Evolutionary conservation across 352 stramenopile species (phyloP).

Genomic region (Elongisporangium prolatum): DNA sequence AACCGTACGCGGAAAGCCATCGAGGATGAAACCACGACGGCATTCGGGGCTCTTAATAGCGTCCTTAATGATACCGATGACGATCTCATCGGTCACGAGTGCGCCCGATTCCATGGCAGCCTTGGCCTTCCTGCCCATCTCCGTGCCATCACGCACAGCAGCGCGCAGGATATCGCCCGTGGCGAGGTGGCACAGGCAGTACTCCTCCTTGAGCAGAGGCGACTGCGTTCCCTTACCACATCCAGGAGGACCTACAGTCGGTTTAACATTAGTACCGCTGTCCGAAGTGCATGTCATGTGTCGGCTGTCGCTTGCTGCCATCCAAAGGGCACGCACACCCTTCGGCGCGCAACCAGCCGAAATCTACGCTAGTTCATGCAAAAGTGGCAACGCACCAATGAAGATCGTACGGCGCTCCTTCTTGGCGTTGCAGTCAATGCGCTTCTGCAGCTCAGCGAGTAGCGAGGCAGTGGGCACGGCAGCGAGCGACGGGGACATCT

Average conservation of each 20-base stretch:
- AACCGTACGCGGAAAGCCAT: conserved; percentile 99
- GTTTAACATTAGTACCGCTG: conserved; percentile 1
- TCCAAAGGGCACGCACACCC: not conserved
- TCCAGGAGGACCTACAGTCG: conserved; percentile 78
- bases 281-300: not conserved
- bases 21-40: conserved; percentile 98
- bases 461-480: conserved; percentile 80
- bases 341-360: not conserved
- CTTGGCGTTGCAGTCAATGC: conserved; percentile 89
- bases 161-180: conserved; percentile 99
- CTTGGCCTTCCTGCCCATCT: conserved; percentile 97
- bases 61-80: conserved; percentile 99
- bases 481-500: conserved; percentile 34
- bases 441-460: conserved; percentile 89
- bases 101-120: conserved; percentile 96
- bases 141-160: conserved; percentile 93
- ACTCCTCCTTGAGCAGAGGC: conserved; percentile 96
- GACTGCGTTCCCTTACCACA: conserved; percentile 99
- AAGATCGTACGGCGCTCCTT: conserved; percentile 94
- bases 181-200: conserved; percentile 97
- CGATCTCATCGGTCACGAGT: conserved; percentile 97
- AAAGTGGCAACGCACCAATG: conserved; percentile 62
- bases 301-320: conserved; percentile 1
- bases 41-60: conserved; percentile 97
- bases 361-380: not conserved